phyloP scores from a whole-genome alignment of 805 yeast genomes.

The Cephaloascus albidus region DNA sequence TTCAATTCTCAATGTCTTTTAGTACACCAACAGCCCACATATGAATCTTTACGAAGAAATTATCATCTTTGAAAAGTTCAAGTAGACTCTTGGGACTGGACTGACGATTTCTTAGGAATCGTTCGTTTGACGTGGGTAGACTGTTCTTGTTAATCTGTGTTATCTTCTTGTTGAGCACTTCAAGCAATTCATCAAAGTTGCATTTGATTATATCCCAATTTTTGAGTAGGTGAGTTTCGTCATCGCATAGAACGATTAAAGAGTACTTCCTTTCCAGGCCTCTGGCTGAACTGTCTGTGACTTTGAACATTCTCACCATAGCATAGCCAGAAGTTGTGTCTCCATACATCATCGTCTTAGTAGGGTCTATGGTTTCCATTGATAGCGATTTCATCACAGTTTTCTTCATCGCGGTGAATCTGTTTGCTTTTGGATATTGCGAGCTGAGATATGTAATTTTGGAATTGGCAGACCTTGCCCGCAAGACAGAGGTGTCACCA shows the following conservation, averaged over 20 bases:
- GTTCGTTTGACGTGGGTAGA: constrained; percentile 39
- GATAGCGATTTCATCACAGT: constrained; percentile 56
- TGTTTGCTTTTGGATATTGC: constrained; percentile 44
- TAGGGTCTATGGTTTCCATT: constrained; percentile 57
- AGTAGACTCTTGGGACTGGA: constrained; percentile 48
- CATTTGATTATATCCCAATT: constrained; percentile 44
- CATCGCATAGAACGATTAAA: constrained; percentile 46
- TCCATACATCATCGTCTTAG: constrained; percentile 55
- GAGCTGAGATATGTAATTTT: constrained; percentile 35
- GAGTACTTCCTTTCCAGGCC: constrained; percentile 68
- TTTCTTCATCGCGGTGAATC: constrained; percentile 48
- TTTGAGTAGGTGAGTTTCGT: constrained; percentile 39
- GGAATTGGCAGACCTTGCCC: constrained; percentile 18
- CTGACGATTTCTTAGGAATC: constrained; percentile 46
- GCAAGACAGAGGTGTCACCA: constrained; percentile 10
- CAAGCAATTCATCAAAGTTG: constrained; percentile 29
- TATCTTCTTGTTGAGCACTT: constrained; percentile 23
- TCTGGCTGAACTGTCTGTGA: constrained; percentile 56
- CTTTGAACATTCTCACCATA: constrained; percentile 48
- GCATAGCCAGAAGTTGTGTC: constrained; percentile 55
- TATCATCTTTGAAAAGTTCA: constrained; percentile 44
- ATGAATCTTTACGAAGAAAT: constrained; percentile 49
- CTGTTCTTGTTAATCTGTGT: constrained; percentile 15
- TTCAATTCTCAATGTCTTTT: constrained; percentile 12
- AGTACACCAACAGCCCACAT: constrained; percentile 53